Evolutionary conservation across 176 grass and related monocot species (phyloP).

Genomic region (Carex littledalei): DNA sequence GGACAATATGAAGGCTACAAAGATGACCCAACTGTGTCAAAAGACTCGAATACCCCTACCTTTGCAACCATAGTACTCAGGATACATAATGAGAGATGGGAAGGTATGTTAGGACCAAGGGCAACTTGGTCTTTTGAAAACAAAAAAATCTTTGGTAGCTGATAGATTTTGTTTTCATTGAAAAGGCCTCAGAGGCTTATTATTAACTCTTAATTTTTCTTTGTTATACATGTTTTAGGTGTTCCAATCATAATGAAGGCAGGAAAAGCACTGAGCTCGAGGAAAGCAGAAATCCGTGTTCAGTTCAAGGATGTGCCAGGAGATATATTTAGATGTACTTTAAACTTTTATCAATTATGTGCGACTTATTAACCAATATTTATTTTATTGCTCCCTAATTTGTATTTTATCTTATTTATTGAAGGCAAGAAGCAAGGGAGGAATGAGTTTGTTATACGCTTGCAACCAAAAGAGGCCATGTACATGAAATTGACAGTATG

Average conservation of each 20-base stretch:
- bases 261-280: constrained; percentile 90
- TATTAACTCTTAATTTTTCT: constrained; percentile 2
- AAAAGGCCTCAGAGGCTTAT: neutral
- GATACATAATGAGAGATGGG: constrained; percentile 99
- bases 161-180: neutral
- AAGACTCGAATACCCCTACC: constrained; percentile 94
- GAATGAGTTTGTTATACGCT: constrained; percentile 98
- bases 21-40: constrained; percentile 91
- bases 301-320: constrained; percentile 99
- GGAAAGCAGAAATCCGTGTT: constrained; percentile 97
- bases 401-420: constrained; percentile 21
- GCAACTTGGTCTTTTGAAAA: neutral
- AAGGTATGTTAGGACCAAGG: constrained; percentile 46
- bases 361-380: neutral
- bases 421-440: constrained; percentile 96
- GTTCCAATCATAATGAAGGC: constrained; percentile 99
- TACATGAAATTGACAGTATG: constrained; percentile 99
- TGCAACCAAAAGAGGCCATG: constrained; percentile 98
- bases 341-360: constrained; percentile 10
- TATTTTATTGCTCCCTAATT: constrained; percentile 22
- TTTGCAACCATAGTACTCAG: constrained; percentile 86
- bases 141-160: neutral
- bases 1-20: constrained; percentile 98
- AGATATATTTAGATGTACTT: constrained; percentile 94
- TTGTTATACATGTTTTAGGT: constrained; percentile 39